Base-by-base conservation (phyloP, 306 rosid species). In the Alnus glutinosa region DNA sequence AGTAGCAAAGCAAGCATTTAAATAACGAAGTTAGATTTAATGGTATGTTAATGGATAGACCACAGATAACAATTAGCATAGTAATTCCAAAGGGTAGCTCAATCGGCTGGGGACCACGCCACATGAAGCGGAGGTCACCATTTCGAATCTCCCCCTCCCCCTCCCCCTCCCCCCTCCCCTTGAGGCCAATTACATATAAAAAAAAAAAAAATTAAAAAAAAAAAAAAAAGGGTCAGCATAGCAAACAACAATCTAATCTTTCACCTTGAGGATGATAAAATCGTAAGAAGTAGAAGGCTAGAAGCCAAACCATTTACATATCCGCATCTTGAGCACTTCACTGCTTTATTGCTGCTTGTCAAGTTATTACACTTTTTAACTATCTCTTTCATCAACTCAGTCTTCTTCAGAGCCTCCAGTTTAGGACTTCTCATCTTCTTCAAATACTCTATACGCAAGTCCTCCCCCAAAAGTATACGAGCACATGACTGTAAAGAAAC, bases 261-360 rank as follows among this genome's bases (percentile, higher is more conserved):
- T 66, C 28, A 66, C 62, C 70, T 42, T 42, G 72, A 77, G 18
- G 42, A 72, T 11, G 36, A 83, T 13, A 54, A 77, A 73, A 58
- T 36, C 69, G 73, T 30, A 74, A 58, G 80, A 76, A 78, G 47
- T 59, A 59, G 61, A 85, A 79, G 64, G 66, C 54, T 8, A 70
- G 44, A 64, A 86, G 73, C 71, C 89, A 75, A 78, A 95, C 98
- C 98, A 70, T 95, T 91, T 51, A 80, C 37, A 76, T 81, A 90
- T 85, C 93, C 91, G 54, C 97, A 95, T 81, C 85, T 83, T 7
- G 77, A 80, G 92, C 98, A 95, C 83, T 76, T 78, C 71, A 72
- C 79, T 66, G 78, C 79, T 85, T 81, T 91, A 74, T 77, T 76
- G 77, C 16, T 70, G 74, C 74, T 75, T 77, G 89, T 48, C 88